These are phyloP conservation scores for Picochlorum sp. DNA, from an alignment of 139 green algal genomes.

Conservation along the genomic window DNA sequence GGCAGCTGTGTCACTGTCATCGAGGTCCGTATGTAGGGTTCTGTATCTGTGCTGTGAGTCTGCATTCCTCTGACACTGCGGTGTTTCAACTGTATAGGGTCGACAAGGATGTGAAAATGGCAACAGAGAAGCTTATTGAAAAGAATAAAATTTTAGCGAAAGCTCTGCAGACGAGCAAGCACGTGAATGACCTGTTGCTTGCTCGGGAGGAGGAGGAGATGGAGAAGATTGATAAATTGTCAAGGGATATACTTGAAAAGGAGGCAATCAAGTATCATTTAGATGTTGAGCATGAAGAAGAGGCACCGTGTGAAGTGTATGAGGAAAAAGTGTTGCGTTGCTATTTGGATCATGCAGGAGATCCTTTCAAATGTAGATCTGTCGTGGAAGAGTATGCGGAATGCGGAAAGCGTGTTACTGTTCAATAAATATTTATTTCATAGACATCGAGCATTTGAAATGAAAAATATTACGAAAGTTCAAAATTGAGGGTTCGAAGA, in stretches of 20 bases:
- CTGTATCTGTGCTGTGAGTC: no score
- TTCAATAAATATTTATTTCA: slow-evolving; percentile 1
- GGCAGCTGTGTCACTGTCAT: no score
- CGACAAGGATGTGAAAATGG: not conserved
- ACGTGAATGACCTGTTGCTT: slow-evolving; percentile 39
- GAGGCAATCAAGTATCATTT: slow-evolving; percentile 18
- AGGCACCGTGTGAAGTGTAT: slow-evolving; percentile 5
- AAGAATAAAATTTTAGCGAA: slow-evolving; percentile 11
- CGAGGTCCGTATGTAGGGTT: no score
- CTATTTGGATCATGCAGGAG: slow-evolving; percentile 10
- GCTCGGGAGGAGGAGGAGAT: slow-evolving; percentile 39
- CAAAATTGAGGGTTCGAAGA: slow-evolving; percentile 29
- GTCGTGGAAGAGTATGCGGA: slow-evolving; percentile 20
- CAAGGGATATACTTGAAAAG: slow-evolving; percentile 31
- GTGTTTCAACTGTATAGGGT: not conserved
- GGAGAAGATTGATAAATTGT: slow-evolving; percentile 21
- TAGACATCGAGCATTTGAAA: not conserved
- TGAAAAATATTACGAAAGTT: slow-evolving; percentile 11
- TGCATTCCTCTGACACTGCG: no score
- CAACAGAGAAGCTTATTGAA: not conserved
- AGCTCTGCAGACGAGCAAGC: slow-evolving; percentile 22
- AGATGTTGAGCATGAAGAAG: slow-evolving; percentile 10
- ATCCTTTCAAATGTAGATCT: slow-evolving; percentile 15
- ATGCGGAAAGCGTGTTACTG: slow-evolving; percentile 6
- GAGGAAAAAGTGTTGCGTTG: slow-evolving; percentile 10